Evolutionary conservation across 805 yeast genomes (phyloP), one percentile per base, ranked within the genome.

Genomic region (Nakazawaea molendinolei): DNA sequence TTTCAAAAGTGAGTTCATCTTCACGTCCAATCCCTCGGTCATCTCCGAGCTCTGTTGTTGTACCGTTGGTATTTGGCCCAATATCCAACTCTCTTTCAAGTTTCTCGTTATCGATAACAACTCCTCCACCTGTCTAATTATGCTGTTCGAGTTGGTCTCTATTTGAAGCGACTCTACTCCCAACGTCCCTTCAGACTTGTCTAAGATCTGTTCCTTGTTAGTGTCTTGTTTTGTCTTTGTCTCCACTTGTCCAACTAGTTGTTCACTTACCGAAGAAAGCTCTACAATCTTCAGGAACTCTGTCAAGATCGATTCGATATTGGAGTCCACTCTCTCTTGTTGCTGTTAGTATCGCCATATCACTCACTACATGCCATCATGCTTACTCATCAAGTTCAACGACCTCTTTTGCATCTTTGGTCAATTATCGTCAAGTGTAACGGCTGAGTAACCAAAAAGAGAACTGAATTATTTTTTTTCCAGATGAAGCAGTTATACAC

Each of bases 141-240:
- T 71, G 1, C 67, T 61, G 36, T 69, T 56, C 0, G 78, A 66
- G 44, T 71, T 71, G 15, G 73, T 61, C 45, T 74, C 79, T 18
- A 75, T 69, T 13, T 74, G 74, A 14, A 75, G 54, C 23, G 74
- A 65, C 43, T 74, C 79, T n/a, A 72, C 69, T 1, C 78, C 69
- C 23, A 56, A 55, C 1, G 58, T 50, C 31, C 56, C 63, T 23
- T 54, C 50, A 2, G 62, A 47, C 28, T 57, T 58, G 8, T 55
- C 57, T 17, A 50, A 44, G 1, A 50, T 43, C 55, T 49, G 12
- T 12, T 9, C 9, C 5, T 16, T 26, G 34, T 21, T 15, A 21
- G 28, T 25, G n/a, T n/a, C n/a, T n/a, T n/a, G n/a, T n/a, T n/a
- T n/a, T n/a, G n/a, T n/a, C 4, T 20, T 14, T 15, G 15, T 5